Evolutionary conservation across 148 eudicot genomes (phyloP), one percentile per base, ranked within the genome.

Genomic region (Nepenthes gracilis): DNA sequence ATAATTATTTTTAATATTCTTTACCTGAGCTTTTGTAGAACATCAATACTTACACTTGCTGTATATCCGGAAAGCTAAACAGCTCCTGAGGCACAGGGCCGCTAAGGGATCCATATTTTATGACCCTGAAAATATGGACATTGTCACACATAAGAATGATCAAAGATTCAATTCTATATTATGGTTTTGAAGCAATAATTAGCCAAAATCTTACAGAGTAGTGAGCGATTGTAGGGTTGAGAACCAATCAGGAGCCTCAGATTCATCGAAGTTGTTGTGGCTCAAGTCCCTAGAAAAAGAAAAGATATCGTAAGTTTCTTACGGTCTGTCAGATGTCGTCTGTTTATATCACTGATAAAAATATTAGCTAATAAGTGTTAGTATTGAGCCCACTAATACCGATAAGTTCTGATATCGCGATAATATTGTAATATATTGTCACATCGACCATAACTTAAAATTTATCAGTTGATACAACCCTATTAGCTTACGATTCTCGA

Each of bases 161-260:
- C 48, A 45, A 6, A 45, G 48, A 23, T 23, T 23, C 23, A 6
- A 45, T 6, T 45, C 48, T 45, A 45, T 11, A 6, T 5, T 45
- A 45, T 45, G 6, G 11, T 45, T 45, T 45, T 11, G 7, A 37
- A 37, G 52, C 15, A 52, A 34, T 23, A 37, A 62, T 12, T 38
- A 37, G 54, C 1, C 33, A 33, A 34, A 36, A 53, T 73, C 97
- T 85, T 74, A 92, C 97, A 92, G 73, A 70, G 94, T 92, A 67
- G 86, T 88, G 47, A 68, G 23, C 23, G 23, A 23, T 23, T 23
- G 23, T 23, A 23, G 23, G 33, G 90, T 83, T 32, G 88, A 71
- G 78, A 92, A 83, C 97, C 97, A 92, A 51, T 68, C 71, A 5
- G 97, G 97, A 55, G 85, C 86, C 69, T 77, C 82, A 47, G 97